Conservation (phyloP, 345 rosid genomes). For the Brassica incana region DNA sequence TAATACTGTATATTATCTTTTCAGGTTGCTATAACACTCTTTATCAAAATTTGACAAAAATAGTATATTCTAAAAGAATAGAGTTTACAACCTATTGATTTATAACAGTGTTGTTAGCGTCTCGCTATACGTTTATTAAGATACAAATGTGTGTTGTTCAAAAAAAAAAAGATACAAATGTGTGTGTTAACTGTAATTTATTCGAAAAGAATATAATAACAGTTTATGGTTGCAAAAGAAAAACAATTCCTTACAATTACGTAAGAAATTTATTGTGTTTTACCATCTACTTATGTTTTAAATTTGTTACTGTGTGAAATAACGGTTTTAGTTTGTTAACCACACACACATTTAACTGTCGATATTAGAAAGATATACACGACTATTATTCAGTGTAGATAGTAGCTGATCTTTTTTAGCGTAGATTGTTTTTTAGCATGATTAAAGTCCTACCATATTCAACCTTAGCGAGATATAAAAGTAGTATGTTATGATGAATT, state of each 20-base stretch:
- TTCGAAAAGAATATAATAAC: no score
- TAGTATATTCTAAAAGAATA: not conserved
- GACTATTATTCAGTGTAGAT: not conserved
- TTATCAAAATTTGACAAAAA: not conserved
- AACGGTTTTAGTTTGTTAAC: not conserved
- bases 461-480: not conserved
- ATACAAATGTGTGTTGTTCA: no score
- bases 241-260: not conserved
- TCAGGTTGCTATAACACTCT: not conserved
- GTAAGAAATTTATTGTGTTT: not conserved
- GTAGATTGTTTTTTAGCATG: not conserved
- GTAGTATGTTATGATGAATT: not conserved
- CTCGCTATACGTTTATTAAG: no score
- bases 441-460: not conserved
- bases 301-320: not conserved
- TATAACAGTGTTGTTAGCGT: no score
- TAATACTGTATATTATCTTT: not conserved
- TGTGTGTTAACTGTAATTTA: no score
- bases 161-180: no score
- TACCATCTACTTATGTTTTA: not conserved
- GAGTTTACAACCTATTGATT: not conserved
- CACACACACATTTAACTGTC: not conserved
- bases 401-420: not conserved
- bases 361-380: not conserved
- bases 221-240: no score